A percentile compares a stretch with the other conserved stretches of the same genome.
Evolutionary conservation across 1,139 yeast genomes (phyloP).

Genomic region (Candida buenavistaensis): DNA sequence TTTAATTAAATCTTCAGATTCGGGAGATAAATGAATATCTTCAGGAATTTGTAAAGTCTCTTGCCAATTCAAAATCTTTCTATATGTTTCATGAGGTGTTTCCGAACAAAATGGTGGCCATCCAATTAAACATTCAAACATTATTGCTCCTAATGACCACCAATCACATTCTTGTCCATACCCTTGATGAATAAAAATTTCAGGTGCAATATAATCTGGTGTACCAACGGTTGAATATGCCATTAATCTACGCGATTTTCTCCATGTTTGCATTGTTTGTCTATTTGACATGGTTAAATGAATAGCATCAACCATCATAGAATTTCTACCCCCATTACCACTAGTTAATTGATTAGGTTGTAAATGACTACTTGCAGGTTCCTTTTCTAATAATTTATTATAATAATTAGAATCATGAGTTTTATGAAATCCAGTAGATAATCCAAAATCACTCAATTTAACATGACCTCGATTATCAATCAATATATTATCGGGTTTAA

Average conservation of each 20-base stretch:
- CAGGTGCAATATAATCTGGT: conserved; percentile 98
- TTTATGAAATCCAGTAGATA: conserved; percentile 82
- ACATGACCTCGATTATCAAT: conserved; percentile 81
- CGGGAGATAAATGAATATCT: conserved; percentile 90
- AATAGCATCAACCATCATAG: conserved; percentile 92
- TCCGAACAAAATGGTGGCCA: conserved; percentile 99
- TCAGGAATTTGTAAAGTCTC: conserved; percentile 93
- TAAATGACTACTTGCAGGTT: conserved; percentile 30
- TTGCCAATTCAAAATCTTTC: conserved; percentile 93
- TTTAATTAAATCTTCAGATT: conserved; percentile 89
- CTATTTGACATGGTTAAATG: conserved; percentile 94
- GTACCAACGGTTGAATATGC: conserved; percentile 99
- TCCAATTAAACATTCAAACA: conserved; percentile 98
- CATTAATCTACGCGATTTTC: conserved; percentile 93
- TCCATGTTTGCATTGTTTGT: conserved; percentile 98
- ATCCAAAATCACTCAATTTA: conserved; percentile 78
- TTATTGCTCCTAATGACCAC: conserved; percentile 99
- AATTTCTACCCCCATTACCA: conserved; percentile 57
- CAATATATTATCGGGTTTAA: conserved; percentile 77
- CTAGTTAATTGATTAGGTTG: conserved; percentile 21
- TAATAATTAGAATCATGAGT: conserved; percentile 81
- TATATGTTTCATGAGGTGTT: conserved; percentile 97
- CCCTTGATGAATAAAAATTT: conserved; percentile 93
- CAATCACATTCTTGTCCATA: conserved; percentile 99
- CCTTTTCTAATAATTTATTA: conserved; percentile 68